A percentile compares a stretch with the other conserved stretches of the same genome.
These are phyloP conservation scores for Zygnema circumcarinatum DNA, from an alignment of 139 green algal species.

Conservation along the genomic window DNA sequence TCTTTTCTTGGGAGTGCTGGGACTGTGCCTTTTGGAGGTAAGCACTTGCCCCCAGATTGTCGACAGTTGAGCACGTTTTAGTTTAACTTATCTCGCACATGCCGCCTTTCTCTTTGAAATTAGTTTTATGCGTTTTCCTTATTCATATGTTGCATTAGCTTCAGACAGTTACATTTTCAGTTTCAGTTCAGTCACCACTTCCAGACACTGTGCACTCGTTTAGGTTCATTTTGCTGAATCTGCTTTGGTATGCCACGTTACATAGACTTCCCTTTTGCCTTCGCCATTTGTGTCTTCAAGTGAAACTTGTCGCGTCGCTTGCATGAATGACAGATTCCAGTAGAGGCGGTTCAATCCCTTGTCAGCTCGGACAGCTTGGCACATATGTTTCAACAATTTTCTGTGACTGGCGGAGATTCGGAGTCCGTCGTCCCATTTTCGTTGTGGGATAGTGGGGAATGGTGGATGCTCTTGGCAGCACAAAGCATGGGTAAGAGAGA, in stretches of 20 bases:
- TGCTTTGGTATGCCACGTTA: too few species aligned
- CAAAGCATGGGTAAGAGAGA: conserved; percentile 85
- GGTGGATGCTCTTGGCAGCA: conserved; percentile 92
- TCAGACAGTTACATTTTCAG: too few species aligned
- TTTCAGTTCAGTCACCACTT: too few species aligned
- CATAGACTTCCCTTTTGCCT: too few species aligned
- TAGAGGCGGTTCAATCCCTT: background rate
- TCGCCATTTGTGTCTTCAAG: too few species aligned
- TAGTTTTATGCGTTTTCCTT: background rate
- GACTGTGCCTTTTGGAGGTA: conserved; percentile 89
- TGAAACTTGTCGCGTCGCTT: too few species aligned
- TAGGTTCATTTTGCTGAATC: too few species aligned
- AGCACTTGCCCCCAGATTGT: conserved; percentile 58
- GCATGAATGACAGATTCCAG: background rate
- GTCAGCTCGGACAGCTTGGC: background rate
- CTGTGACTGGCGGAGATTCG: background rate
- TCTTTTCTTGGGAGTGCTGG: conserved; percentile 82
- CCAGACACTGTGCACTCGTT: too few species aligned
- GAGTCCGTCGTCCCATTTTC: background rate
- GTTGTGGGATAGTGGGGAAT: conserved; percentile 82
- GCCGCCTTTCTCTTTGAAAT: background rate
- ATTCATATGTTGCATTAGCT: background rate
- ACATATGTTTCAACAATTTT: background rate
- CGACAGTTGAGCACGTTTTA: background rate
- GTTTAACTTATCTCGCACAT: background rate